Evolutionary conservation across 2,329 filamentous ascomycete genomes (phyloP).

Genomic region (Plenodomus biglobosus): DNA sequence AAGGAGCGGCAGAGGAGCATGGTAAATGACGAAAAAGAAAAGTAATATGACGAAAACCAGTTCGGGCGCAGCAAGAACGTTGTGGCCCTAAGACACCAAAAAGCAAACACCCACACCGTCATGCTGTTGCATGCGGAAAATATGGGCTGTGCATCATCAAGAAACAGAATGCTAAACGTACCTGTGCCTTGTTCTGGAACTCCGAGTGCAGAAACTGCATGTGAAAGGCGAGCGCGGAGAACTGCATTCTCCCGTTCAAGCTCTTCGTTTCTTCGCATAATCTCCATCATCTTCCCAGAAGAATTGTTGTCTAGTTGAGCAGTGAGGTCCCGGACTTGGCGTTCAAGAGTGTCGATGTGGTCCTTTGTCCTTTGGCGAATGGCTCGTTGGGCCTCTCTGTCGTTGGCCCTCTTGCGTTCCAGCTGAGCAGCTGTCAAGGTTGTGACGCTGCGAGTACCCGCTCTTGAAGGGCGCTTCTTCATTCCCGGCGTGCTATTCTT

Average conservation of each 20-base stretch:
- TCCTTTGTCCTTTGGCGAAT: constrained; percentile 62
- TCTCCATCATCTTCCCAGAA: constrained; percentile 51
- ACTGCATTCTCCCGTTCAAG: constrained; percentile 59
- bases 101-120: constrained; percentile 28
- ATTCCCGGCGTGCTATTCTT: constrained; percentile 41
- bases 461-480: constrained; percentile 56
- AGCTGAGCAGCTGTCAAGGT: constrained; percentile 60
- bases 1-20: constrained; percentile 14
- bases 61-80: constrained; percentile 28
- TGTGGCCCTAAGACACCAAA: constrained; percentile 29
- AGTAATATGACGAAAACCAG: constrained; percentile 21
- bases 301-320: constrained; percentile 50
- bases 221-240: constrained; percentile 53
- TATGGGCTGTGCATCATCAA: constrained; percentile 28
- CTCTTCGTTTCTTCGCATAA: constrained; percentile 57
- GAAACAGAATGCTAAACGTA: constrained; percentile 29
- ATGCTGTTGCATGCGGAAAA: constrained; percentile 21
- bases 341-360: constrained; percentile 60
- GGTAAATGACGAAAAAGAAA: constrained; percentile 10
- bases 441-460: constrained; percentile 59
- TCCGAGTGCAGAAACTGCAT: constrained; percentile 46
- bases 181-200: constrained; percentile 42
- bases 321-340: constrained; percentile 56
- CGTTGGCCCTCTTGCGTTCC: constrained; percentile 62
- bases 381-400: constrained; percentile 61